Conservation (phyloP, 2,329 filamentous ascomycete species). For the Lachnellula willkommii region DNA sequence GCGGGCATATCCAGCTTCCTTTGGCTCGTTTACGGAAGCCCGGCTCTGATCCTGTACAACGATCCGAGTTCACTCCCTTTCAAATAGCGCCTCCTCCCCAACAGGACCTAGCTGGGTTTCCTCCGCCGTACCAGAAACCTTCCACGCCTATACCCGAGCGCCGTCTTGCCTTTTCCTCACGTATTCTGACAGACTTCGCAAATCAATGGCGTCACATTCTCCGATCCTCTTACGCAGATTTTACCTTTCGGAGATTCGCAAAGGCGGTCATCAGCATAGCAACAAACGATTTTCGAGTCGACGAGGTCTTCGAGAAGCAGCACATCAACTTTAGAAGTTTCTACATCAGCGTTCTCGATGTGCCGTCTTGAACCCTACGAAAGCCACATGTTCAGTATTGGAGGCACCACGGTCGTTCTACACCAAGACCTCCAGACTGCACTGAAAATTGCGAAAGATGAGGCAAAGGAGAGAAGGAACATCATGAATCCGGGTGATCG, state of each 20-base stretch:
- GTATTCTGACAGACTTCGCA: slow-evolving; percentile 12
- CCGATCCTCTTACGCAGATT: slow-evolving; percentile 6
- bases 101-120: slow-evolving; percentile 3
- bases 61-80: slow-evolving; percentile 4
- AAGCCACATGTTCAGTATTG: slow-evolving; percentile 5
- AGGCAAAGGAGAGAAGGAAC: background rate
- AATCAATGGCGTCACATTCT: slow-evolving; percentile 16
- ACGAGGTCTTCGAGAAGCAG: slow-evolving; percentile 1
- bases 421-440: slow-evolving; percentile 10
- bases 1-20: background rate
- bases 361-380: slow-evolving; percentile 6
- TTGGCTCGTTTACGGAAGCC: slow-evolving; percentile 1
- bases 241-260: slow-evolving; percentile 12
- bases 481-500: background rate
- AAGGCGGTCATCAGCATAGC: slow-evolving; percentile 11
- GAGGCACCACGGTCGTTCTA: slow-evolving; percentile 6
- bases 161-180: slow-evolving; percentile 2
- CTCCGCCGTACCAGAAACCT: slow-evolving; percentile 5
- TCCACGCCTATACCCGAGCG: background rate
- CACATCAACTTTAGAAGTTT: slow-evolving; percentile 1
- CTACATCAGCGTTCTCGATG: slow-evolving; percentile 5
- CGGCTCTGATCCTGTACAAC: background rate
- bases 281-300: slow-evolving; percentile 8
- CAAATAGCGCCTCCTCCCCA: background rate
- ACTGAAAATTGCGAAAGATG: slow-evolving; percentile 3